Percentiles rank a stretch among this genome's conserved stretches.
Conservation (phyloP, 2,329 filamentous ascomycete species). For the Sporothrix euskadiensis region DNA sequence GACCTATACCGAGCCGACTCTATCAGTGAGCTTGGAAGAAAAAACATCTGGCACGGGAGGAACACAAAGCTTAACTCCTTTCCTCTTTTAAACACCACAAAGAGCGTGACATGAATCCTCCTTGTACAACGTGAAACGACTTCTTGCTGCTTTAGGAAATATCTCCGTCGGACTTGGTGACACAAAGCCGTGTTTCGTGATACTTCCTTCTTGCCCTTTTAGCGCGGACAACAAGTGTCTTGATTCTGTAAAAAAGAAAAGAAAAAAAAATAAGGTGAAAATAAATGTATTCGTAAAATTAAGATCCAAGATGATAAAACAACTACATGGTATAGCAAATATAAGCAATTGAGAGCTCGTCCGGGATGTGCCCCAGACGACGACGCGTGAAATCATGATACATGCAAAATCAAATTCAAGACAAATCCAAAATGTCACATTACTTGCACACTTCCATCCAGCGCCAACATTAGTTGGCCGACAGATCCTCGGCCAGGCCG, state of each 20-base stretch:
- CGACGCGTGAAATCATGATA: neutral
- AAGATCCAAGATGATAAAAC: neutral
- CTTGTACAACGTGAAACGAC: neutral
- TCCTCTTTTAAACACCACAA: neutral
- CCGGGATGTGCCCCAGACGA: too few species aligned
- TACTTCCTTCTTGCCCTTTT: neutral
- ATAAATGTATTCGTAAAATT: neutral
- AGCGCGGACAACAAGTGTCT: too few species aligned
- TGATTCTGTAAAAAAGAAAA: too few species aligned
- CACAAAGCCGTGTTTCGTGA: neutral
- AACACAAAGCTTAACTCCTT: neutral
- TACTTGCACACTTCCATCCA: neutral
- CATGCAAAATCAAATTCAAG: neutral
- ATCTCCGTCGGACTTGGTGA: neutral
- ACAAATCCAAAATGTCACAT: neutral
- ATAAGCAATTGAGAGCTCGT: neutral
- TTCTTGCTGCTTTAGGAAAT: neutral
- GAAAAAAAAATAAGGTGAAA: neutral
- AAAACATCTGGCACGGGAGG: neutral
- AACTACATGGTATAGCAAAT: neutral
- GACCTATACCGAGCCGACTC: neutral
- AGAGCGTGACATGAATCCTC: neutral
- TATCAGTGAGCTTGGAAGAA: too few species aligned
- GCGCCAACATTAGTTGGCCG: neutral
- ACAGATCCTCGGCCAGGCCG: conserved; percentile 53